These are phyloP conservation scores for Mycena amicta DNA, from an alignment of 768 basidiomycete genomes.

Conservation along the genomic window DNA sequence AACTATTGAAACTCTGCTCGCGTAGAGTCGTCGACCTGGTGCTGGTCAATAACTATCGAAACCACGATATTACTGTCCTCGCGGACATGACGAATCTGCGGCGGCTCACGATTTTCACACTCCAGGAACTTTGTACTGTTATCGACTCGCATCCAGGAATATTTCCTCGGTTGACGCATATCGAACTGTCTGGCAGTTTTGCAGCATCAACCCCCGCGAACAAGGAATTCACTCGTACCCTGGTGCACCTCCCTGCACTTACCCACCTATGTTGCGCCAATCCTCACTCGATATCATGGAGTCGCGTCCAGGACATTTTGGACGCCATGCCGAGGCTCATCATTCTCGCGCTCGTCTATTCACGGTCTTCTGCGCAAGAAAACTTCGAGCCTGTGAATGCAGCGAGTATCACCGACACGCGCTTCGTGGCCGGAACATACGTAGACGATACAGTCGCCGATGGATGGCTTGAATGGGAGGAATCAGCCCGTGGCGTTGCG, in stretches of 20 bases:
- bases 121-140: neutral
- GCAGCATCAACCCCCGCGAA: too few species aligned
- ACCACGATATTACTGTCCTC: neutral
- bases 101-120: neutral
- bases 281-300: neutral
- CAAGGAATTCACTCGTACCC: neutral
- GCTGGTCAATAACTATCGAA: neutral
- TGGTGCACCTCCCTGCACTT: neutral
- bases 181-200: neutral
- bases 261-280: neutral
- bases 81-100: neutral
- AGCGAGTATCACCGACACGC: neutral
- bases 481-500: neutral
- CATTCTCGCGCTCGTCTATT: neutral
- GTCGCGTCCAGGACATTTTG: neutral
- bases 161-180: neutral
- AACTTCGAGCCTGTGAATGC: neutral
- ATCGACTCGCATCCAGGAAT: neutral
- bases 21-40: neutral
- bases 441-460: neutral
- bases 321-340: neutral
- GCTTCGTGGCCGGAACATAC: neutral
- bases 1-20: neutral
- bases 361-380: neutral
- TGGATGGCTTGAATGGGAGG: neutral